Evolutionary conservation across 2,329 filamentous ascomycete genomes (phyloP).

Genomic region (Aquanectria penicillioides): DNA sequence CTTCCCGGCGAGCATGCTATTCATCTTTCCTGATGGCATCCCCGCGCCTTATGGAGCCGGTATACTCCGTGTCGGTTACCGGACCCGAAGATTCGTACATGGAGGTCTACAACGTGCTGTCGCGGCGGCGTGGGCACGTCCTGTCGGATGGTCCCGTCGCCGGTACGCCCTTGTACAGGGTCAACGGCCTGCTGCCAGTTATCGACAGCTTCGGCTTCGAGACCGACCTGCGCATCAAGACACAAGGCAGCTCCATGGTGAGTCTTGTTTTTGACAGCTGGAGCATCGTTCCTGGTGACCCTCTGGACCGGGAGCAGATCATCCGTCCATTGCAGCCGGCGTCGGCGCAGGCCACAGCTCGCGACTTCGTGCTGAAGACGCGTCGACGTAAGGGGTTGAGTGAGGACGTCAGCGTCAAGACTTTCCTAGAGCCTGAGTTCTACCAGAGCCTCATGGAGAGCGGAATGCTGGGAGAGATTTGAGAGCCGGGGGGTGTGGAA

Average conservation of each 20-base stretch:
- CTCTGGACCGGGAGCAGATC: constrained; percentile 86
- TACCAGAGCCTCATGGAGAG: constrained; percentile 89
- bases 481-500: constrained; percentile 19
- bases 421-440: constrained; percentile 95
- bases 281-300: constrained; percentile 95
- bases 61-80: constrained; percentile 93
- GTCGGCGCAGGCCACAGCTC: constrained; percentile 84
- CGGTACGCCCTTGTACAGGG: constrained; percentile 91
- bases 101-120: constrained; percentile 90
- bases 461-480: constrained; percentile 76
- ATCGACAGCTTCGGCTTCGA: constrained; percentile 99
- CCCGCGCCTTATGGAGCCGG: constrained; percentile 94
- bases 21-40: constrained; percentile 97
- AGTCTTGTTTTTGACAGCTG: constrained; percentile 95
- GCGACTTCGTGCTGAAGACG: constrained; percentile 98
- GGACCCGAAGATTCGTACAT: constrained; percentile 90
- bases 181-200: constrained; percentile 90
- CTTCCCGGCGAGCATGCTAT: constrained; percentile 91
- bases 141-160: constrained; percentile 93
- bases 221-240: constrained; percentile 95
- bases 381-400: constrained; percentile 90
- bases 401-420: constrained; percentile 94
- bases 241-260: constrained; percentile 90
- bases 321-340: constrained; percentile 88
- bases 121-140: constrained; percentile 89